These are phyloP conservation scores for Alternaria alternata DNA, from an alignment of 2,329 filamentous ascomycete species.

Conservation along the genomic window DNA sequence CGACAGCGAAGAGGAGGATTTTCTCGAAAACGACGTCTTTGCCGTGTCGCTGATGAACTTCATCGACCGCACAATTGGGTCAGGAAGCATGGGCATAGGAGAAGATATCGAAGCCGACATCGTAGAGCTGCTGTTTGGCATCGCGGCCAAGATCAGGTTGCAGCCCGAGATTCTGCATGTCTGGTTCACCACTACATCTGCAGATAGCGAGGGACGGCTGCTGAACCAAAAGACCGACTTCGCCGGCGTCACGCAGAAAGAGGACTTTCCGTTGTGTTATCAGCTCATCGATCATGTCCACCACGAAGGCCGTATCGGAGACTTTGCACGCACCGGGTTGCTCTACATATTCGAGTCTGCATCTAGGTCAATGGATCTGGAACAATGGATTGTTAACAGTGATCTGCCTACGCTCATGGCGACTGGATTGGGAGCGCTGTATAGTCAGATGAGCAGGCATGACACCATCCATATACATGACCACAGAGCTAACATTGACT, in stretches of 20 bases:
- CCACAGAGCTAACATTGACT: conserved; percentile 16
- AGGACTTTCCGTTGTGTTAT: conserved; percentile 96
- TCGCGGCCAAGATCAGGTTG: conserved; percentile 93
- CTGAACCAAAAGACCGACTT: conserved; percentile 71
- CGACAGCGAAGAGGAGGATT: conserved; percentile 95
- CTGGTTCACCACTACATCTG: conserved; percentile 77
- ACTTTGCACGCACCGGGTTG: conserved; percentile 93
- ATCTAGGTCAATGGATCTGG: conserved; percentile 79
- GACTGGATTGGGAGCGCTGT: conserved; percentile 83
- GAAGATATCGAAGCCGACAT: conserved; percentile 86
- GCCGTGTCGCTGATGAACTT: conserved; percentile 88
- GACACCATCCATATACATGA: conserved; percentile 9
- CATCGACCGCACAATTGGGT: conserved; percentile 78
- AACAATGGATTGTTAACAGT: conserved; percentile 97
- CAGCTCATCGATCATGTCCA: conserved; percentile 96
- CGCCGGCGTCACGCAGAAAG: conserved; percentile 82
- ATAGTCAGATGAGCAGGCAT: conserved; percentile 71
- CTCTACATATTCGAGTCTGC: conserved; percentile 96
- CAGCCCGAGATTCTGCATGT: conserved; percentile 85
- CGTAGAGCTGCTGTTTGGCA: conserved; percentile 92
- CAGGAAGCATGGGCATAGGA: conserved; percentile 75
- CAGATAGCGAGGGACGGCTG: conserved; percentile 51
- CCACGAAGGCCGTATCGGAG: conserved; percentile 90
- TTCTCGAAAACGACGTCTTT: conserved; percentile 86
- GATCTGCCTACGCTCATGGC: conserved; percentile 97